Evolutionary conservation across 2,329 filamentous ascomycete species (phyloP), one percentile per base, ranked within the genome.

Genomic region (Apiospora koreana): DNA sequence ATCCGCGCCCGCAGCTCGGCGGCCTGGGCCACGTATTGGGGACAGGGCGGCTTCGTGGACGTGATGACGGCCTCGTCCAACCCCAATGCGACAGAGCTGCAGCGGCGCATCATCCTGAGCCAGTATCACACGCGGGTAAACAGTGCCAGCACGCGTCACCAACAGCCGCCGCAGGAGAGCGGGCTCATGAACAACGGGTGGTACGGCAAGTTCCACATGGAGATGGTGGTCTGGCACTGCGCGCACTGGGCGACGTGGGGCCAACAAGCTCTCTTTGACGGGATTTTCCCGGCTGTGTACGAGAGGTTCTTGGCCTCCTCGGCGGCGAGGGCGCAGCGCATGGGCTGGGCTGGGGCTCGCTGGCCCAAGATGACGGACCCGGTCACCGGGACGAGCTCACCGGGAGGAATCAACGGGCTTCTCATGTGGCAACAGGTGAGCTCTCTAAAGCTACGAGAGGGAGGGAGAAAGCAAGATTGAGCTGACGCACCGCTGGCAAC

Each of bases 331-430:
- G 80, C 80, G 3, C 8, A 31, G 31, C 31, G 31, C 2, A 62
- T 62, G 54, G 54, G 54, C 12, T 46, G 42, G 65, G 18, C 16
- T 0, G 42, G 42, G 0, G 42, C 65, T 5, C 25, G 25, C 0
- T 67, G 65, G 65, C 45, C 42, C 4, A 46, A 42, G 16, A 67
- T 46, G 42, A 67, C 42, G 65, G 65, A 31, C 1, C 8, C 65
- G 16, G 25, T 35, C 7, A 46, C 65, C 6, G 42, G 65, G 65
- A n/a, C 9, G 65, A 28, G 42, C 25, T 84, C 85, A 0, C 86
- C 86, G 1, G 85, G 86, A 0, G 82, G 83, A 48, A 85, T 87
- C 68, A 87, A 87, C 72, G 81, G 79, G 31, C 77, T 86, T 1
- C 77, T 87, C n/a, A 82, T 86, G 67, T 87, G 85, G 85, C 85